These are phyloP conservation scores for Suhomyces xylopsoci DNA, from an alignment of 805 yeast genomes.

Conservation along the genomic window DNA sequence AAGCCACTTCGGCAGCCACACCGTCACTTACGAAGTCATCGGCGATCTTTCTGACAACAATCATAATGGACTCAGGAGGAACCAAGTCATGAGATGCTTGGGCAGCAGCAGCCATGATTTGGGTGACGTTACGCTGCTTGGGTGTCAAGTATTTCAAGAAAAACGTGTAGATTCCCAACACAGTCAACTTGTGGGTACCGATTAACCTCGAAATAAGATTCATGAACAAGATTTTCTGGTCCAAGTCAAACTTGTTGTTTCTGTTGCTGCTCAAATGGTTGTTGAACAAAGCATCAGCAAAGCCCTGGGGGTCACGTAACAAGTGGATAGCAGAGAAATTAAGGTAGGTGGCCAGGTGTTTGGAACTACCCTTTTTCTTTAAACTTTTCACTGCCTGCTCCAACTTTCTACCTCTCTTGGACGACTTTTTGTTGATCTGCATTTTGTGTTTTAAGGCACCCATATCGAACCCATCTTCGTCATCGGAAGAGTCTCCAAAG, in stretches of 20 bases:
- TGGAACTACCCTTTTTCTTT: slow-evolving; percentile 59
- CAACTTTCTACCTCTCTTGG: slow-evolving; percentile 76
- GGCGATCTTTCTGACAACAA: slow-evolving; percentile 86
- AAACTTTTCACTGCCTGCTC: slow-evolving; percentile 68
- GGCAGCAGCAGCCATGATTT: slow-evolving; percentile 94
- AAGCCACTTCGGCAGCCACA: slow-evolving; percentile 96
- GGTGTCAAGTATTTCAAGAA: slow-evolving; percentile 90
- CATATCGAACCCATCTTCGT: slow-evolving; percentile 72
- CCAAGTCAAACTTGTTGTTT: slow-evolving; percentile 70
- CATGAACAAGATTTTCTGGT: slow-evolving; percentile 85
- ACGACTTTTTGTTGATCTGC: slow-evolving; percentile 77
- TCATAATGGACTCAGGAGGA: slow-evolving; percentile 86
- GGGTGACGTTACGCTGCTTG: slow-evolving; percentile 91
- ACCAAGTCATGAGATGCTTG: slow-evolving; percentile 96
- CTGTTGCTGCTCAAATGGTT: slow-evolving; percentile 69
- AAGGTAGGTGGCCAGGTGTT: slow-evolving; percentile 62
- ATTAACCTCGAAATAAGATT: slow-evolving; percentile 83
- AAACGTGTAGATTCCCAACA: slow-evolving; percentile 84
- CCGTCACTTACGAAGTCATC: slow-evolving; percentile 98
- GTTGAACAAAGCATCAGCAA: slow-evolving; percentile 80
- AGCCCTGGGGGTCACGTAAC: slow-evolving; percentile 95
- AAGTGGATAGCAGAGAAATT: slow-evolving; percentile 94
- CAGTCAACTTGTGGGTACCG: slow-evolving; percentile 91
- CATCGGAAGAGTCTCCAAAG: slow-evolving; percentile 66
- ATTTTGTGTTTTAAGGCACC: slow-evolving; percentile 73